phyloP scores from a whole-genome alignment of 2,329 filamentous ascomycete species.

The Colletotrichum caudatum region DNA sequence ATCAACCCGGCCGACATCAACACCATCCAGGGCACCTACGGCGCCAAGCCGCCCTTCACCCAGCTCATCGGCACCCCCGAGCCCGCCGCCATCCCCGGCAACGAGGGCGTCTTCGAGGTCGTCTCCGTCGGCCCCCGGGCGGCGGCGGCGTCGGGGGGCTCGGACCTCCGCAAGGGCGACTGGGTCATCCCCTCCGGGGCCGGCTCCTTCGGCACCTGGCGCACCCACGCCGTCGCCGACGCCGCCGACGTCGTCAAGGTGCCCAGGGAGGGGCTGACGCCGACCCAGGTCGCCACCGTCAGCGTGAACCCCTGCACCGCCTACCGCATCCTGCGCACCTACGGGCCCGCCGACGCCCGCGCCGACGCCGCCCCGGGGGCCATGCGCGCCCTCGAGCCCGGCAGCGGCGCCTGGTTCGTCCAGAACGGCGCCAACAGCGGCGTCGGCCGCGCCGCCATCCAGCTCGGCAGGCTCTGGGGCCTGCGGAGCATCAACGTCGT shows the following conservation, averaged over 20 bases:
- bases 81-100: constrained; percentile 84
- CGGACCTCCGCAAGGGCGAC: constrained; percentile 76
- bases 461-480: constrained; percentile 87
- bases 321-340: constrained; percentile 91
- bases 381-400: constrained; percentile 58
- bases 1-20: constrained; percentile 99
- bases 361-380: constrained; percentile 53
- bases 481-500: constrained; percentile 92
- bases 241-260: constrained; percentile 73
- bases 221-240: constrained; percentile 84
- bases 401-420: constrained; percentile 86
- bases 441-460: constrained; percentile 91
- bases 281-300: constrained; percentile 87
- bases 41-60: constrained; percentile 82
- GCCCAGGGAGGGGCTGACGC: constrained; percentile 76
- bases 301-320: constrained; percentile 94
- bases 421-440: constrained; percentile 97
- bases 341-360: constrained; percentile 64
- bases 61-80: constrained; percentile 80
- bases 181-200: constrained; percentile 87
- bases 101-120: constrained; percentile 96
- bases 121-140: constrained; percentile 70
- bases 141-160: not conserved
- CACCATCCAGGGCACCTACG: constrained; percentile 97
- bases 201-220: constrained; percentile 91